These are phyloP conservation scores for Colletotrichum higginsianum DNA, from an alignment of 2,329 filamentous ascomycete species.

Conservation along the genomic window DNA sequence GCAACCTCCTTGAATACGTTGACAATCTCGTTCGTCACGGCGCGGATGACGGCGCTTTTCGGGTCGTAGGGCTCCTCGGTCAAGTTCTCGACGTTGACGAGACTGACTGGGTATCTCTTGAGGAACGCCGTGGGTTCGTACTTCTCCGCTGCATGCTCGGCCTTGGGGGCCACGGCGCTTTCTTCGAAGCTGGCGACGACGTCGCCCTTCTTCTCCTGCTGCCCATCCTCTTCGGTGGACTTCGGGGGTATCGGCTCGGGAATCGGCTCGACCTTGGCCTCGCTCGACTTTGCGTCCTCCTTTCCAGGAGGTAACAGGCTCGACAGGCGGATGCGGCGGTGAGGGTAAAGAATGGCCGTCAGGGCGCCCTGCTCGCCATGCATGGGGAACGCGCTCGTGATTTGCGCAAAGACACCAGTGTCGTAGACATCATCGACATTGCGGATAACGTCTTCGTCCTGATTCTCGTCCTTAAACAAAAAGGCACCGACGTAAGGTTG, in stretches of 20 bases:
- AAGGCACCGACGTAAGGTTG: conserved; percentile 98
- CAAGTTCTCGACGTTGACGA: conserved; percentile 96
- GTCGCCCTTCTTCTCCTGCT: conserved; percentile 85
- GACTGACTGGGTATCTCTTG: conserved; percentile 90
- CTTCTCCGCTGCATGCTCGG: conserved; percentile 65
- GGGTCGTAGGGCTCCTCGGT: conserved; percentile 90
- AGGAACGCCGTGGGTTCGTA: conserved; percentile 94
- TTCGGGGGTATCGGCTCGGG: conserved; percentile 74
- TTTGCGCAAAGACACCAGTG: conserved; percentile 96
- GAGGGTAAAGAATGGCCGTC: conserved; percentile 95
- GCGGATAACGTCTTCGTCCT: conserved; percentile 94
- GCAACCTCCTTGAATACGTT: conserved; percentile 99
- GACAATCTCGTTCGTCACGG: conserved; percentile 96
- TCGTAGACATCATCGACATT: conserved; percentile 93
- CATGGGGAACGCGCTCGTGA: conserved; percentile 95
- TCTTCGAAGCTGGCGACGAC: conserved; percentile 98
- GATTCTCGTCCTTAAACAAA: conserved; percentile 95
- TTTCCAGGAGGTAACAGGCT: conserved; percentile 80
- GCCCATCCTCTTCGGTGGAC: conserved; percentile 64
- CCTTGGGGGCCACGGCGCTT: conserved; percentile 73
- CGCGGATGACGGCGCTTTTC: conserved; percentile 89
- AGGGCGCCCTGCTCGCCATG: conserved; percentile 87
- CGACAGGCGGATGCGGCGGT: conserved; percentile 93
- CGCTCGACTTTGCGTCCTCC: conserved; percentile 66
- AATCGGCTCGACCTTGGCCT: conserved; percentile 63